phyloP scores from a whole-genome alignment of 768 basidiomycete species.

The Mycena venus region DNA sequence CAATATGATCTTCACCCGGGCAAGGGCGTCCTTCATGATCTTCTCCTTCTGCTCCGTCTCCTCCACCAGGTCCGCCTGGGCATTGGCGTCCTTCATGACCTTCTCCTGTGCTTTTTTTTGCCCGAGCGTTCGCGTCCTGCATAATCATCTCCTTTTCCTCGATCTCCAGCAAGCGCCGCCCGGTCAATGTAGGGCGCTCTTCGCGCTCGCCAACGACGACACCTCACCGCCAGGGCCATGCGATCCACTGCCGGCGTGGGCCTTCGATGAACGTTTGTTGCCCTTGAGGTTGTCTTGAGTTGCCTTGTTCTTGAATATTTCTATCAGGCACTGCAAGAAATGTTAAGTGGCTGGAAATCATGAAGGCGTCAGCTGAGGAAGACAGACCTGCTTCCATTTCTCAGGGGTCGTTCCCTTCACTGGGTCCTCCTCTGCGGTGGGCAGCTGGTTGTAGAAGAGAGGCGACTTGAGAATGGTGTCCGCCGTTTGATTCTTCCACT shows the following conservation, averaged over 20 bases:
- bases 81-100: no score
- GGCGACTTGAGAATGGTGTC: background rate
- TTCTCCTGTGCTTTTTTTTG: background rate
- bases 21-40: background rate
- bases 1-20: no score
- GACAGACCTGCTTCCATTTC: background rate
- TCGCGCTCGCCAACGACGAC: background rate
- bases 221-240: background rate
- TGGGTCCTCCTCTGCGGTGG: background rate
- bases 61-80: no score
- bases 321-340: background rate
- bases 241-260: background rate
- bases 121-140: background rate
- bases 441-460: background rate
- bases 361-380: background rate
- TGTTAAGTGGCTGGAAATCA: background rate
- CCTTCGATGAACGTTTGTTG: background rate
- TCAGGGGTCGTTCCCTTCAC: background rate
- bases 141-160: background rate
- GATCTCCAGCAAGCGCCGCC: background rate
- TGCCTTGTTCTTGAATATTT: background rate
- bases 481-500: background rate
- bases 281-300: background rate
- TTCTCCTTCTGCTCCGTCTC: no score
- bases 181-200: background rate